Percentiles rank a stretch among this genome's conserved stretches.
phyloP scores from a whole-genome alignment of 371 early-diverging fungal species.

The Syncephalis plumigaleata region DNA sequence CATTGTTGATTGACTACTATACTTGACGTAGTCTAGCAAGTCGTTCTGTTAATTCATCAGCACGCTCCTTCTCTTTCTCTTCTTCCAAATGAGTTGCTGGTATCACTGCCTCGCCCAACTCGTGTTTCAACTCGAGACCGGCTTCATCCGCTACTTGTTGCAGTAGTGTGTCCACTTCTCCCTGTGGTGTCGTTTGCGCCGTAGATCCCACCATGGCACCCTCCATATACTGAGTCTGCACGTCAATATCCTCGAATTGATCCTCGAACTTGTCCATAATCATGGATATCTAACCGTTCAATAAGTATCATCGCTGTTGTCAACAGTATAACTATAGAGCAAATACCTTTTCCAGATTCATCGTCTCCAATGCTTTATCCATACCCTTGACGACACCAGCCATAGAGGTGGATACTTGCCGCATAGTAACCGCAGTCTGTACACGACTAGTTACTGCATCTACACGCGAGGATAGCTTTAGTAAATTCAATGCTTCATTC shows the following conservation, averaged over 20 bases:
- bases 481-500: slow-evolving; percentile 77
- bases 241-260: slow-evolving; percentile 88
- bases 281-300: too few species aligned
- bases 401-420: slow-evolving; percentile 53
- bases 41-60: slow-evolving; percentile 48
- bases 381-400: slow-evolving; percentile 74
- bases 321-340: too few species aligned
- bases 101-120: slow-evolving; percentile 27
- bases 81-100: slow-evolving; percentile 9
- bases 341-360: slow-evolving; percentile 91
- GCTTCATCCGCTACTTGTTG: slow-evolving; percentile 89
- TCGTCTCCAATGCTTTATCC: slow-evolving; percentile 77
- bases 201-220: slow-evolving; percentile 75
- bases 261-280: slow-evolving; percentile 91
- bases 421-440: slow-evolving; percentile 92
- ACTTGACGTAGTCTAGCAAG: slow-evolving; percentile 42
- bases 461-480: slow-evolving; percentile 73
- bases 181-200: slow-evolving; percentile 71
- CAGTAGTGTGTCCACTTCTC: slow-evolving; percentile 81
- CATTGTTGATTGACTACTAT: too few species aligned
- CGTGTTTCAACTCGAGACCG: slow-evolving; percentile 64
- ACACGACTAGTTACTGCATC: slow-evolving; percentile 86
- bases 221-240: slow-evolving; percentile 87
- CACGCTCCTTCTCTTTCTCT: slow-evolving; percentile 19
- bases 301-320: slow-evolving; percentile 18